These are phyloP conservation scores for Trifolium subterraneum DNA, from an alignment of 306 rosid species.

Conservation along the genomic window DNA sequence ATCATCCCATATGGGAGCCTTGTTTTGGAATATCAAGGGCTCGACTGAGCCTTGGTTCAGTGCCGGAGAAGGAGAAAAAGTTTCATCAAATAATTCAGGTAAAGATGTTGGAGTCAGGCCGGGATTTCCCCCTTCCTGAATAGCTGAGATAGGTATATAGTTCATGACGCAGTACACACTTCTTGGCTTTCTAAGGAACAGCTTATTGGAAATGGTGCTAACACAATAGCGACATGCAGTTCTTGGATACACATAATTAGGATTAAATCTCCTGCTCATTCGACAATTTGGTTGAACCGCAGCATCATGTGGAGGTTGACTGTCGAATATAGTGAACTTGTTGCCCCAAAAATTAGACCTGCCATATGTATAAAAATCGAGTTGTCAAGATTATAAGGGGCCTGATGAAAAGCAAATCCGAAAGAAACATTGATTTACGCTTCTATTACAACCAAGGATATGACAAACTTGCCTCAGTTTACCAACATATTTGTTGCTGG, in stretches of 20 bases:
- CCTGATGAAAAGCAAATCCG: neutral
- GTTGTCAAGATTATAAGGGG: neutral
- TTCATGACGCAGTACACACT: conserved; percentile 63
- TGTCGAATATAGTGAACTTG: conserved; percentile 62
- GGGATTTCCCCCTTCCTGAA: conserved; percentile 59
- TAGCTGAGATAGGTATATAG: conserved; percentile 61
- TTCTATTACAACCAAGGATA: conserved; percentile 1
- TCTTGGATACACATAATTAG: conserved; percentile 60
- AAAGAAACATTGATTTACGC: neutral
- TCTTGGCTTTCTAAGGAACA: conserved; percentile 62
- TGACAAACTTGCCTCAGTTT: conserved; percentile 67
- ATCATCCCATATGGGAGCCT: conserved; percentile 76
- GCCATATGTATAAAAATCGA: conserved; percentile 33
- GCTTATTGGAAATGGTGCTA: conserved; percentile 52
- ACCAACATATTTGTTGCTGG: conserved; percentile 63
- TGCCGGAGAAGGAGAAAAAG: conserved; percentile 39
- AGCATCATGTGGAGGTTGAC: conserved; percentile 48
- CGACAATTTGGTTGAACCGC: conserved; percentile 35
- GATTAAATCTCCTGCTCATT: conserved; percentile 51
- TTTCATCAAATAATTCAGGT: conserved; percentile 38
- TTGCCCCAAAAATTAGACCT: conserved; percentile 75
- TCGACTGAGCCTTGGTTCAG: conserved; percentile 48
- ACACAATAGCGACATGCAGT: conserved; percentile 53
- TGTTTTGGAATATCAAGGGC: conserved; percentile 60
- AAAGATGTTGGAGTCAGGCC: conserved; percentile 59